Evolutionary conservation across 345 rosid species (phyloP).

Genomic region (Hibiscus trionum): DNA sequence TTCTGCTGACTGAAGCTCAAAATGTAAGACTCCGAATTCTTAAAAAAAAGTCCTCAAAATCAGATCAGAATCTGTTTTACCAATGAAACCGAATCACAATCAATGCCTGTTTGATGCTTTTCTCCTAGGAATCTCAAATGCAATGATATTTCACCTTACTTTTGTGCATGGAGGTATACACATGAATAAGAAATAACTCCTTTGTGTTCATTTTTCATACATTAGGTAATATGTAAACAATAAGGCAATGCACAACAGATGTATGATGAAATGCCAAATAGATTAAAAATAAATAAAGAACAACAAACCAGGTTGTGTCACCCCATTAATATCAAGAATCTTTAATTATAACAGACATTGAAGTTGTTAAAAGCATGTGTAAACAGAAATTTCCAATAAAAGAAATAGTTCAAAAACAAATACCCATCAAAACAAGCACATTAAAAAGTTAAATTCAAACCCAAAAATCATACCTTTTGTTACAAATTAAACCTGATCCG

Average conservation of each 20-base stretch:
- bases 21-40: not conserved
- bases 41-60: not conserved
- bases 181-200: not conserved
- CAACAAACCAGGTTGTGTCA: not conserved
- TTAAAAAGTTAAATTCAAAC: not conserved
- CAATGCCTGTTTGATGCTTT: not conserved
- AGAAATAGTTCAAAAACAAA: not conserved
- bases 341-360: not conserved
- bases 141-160: not conserved
- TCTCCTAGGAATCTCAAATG: not conserved
- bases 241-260: not conserved
- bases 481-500: not conserved
- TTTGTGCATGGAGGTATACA: not conserved
- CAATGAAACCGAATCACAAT: not conserved
- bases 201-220: not conserved
- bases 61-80: conserved; percentile 5
- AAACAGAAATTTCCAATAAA: not conserved
- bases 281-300: not conserved
- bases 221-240: not conserved
- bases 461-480: not conserved
- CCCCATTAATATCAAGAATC: not conserved
- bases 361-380: not conserved
- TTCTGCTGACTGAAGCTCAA: not conserved
- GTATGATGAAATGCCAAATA: not conserved
- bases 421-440: not conserved